Evolutionary conservation across 1,139 yeast genomes (phyloP), one percentile per base, ranked within the genome.

Genomic region (Nakaseomyces bracarensis): DNA sequence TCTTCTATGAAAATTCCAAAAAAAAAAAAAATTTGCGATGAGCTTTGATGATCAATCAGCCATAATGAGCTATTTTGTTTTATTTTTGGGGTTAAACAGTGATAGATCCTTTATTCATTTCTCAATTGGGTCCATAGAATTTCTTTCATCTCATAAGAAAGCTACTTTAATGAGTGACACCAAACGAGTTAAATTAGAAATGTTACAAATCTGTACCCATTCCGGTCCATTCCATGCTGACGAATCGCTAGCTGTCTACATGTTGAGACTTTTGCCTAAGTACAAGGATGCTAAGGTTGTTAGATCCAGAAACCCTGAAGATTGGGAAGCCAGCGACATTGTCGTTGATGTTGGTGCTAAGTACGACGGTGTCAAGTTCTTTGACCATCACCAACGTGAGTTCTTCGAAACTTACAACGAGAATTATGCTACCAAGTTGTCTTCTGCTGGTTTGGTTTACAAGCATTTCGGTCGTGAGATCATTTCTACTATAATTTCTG

Each of bases 221-320:
- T 84, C 93, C 36, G 98, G 98, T 7, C 75, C 89, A 0, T 91
- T 91, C 71, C 98, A 91, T 58, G 97, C 98, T 16, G 98, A 91
- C 64, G 98, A 91, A 64, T 81, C 95, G n/a, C 72, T 93, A 46
- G 98, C 97, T 2, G 96, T 89, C 3, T 89, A 74, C 63, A 79
- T 91, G 82, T 69, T 91, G 46, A 77, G 74, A 54, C 68, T 77
- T 22, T 69, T 91, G 41, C 95, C 96, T 3, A 71, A 75, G 59
- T 91, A 64, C 64, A 60, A 74, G 43, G 71, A 77, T 46, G 80
- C 95, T 11, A 71, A 70, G 43, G 70, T 91, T 26, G 74, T 85
- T 18, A 78, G 98, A 61, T 82, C 96, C 3, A 76, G 98, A 67
- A 81, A 80, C 51, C 82, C 89, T 4, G 75, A 68, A 14, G 82